Evolutionary conservation across 2,329 filamentous ascomycete genomes (phyloP).

Genomic region (Penicillium vulpinum): DNA sequence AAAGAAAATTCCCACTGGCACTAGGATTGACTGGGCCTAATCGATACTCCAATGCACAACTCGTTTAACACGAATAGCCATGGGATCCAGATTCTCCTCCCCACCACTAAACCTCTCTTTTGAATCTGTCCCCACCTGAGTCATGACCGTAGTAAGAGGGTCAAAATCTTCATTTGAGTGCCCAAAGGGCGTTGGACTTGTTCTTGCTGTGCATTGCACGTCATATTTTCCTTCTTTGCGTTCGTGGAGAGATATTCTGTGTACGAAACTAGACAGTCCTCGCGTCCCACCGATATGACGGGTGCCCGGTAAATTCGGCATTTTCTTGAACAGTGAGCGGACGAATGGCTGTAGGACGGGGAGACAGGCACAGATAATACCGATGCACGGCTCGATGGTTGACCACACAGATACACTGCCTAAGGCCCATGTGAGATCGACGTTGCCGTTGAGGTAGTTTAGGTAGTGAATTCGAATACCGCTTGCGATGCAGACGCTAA

Average conservation of each 20-base stretch:
- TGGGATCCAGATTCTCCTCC: slow-evolving; percentile 10
- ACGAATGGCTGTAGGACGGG: slow-evolving; percentile 23
- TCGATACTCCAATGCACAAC: slow-evolving; percentile 12
- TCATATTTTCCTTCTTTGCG: not conserved
- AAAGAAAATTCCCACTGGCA: not conserved
- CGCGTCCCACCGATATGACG: not conserved
- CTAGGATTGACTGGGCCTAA: not conserved
- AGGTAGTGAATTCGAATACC: slow-evolving; percentile 18
- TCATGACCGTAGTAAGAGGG: not conserved
- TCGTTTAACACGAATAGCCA: slow-evolving; percentile 15
- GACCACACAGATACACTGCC: slow-evolving; percentile 20
- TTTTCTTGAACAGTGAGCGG: slow-evolving; percentile 4
- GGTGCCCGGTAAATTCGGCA: slow-evolving; percentile 2
- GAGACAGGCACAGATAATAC: slow-evolving; percentile 22
- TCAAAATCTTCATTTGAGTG: not conserved
- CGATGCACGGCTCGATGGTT: slow-evolving; percentile 19
- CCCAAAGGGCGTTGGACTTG: not conserved
- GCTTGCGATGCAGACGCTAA: slow-evolving; percentile 20
- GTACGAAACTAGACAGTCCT: not conserved
- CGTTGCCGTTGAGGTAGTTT: not conserved
- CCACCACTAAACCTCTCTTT: not conserved
- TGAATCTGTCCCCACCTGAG: not conserved
- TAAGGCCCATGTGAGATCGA: slow-evolving; percentile 18
- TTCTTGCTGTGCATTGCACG: not conserved
- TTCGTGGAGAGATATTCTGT: not conserved